Percentiles rank a stretch among this genome's conserved stretches.
phyloP scores from a whole-genome alignment of 345 rosid genomes.

The Aquilaria yunnanensis region DNA sequence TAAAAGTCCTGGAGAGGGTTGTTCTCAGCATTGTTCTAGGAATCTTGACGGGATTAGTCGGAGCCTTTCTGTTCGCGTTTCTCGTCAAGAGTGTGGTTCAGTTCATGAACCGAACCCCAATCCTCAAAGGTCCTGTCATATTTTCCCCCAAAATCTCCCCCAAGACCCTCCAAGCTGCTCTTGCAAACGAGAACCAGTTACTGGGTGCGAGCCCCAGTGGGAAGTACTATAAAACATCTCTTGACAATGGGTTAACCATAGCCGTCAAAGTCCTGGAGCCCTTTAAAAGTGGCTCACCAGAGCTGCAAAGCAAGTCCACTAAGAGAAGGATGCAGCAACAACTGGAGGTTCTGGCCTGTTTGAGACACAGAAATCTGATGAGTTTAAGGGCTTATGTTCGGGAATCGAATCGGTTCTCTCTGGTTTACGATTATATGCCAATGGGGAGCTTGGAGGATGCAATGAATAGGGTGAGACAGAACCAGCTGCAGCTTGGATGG shows the following conservation, averaged over 20 bases:
- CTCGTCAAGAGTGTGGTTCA: slow-evolving; percentile 41
- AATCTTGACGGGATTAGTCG: slow-evolving; percentile 48
- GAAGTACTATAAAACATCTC: slow-evolving; percentile 61
- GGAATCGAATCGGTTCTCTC: slow-evolving; percentile 57
- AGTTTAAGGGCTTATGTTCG: slow-evolving; percentile 83
- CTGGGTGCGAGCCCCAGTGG: slow-evolving; percentile 79
- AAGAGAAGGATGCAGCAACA: slow-evolving; percentile 78
- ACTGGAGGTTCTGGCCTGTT: slow-evolving; percentile 68
- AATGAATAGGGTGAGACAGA: slow-evolving; percentile 61
- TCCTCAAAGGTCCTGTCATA: slow-evolving; percentile 88
- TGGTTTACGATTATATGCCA: slow-evolving; percentile 79
- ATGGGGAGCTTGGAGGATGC: slow-evolving; percentile 82
- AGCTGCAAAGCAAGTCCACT: slow-evolving; percentile 44
- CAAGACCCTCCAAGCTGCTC: slow-evolving; percentile 65
- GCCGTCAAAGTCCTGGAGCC: slow-evolving; percentile 74
- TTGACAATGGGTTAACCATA: slow-evolving; percentile 68
- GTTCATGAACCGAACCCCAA: slow-evolving; percentile 72
- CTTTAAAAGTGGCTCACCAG: slow-evolving; percentile 47
- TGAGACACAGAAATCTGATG: slow-evolving; percentile 84
- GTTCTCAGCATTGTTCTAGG: slow-evolving; percentile 53
- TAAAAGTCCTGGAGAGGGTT: slow-evolving; percentile 42
- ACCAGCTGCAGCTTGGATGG: slow-evolving; percentile 70
- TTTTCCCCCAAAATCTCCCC: slow-evolving; percentile 76
- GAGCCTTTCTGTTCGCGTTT: slow-evolving; percentile 50
- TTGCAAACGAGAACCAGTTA: slow-evolving; percentile 51